Conservation (phyloP, 345 rosid species). For the Anastatica hierochuntica region DNA sequence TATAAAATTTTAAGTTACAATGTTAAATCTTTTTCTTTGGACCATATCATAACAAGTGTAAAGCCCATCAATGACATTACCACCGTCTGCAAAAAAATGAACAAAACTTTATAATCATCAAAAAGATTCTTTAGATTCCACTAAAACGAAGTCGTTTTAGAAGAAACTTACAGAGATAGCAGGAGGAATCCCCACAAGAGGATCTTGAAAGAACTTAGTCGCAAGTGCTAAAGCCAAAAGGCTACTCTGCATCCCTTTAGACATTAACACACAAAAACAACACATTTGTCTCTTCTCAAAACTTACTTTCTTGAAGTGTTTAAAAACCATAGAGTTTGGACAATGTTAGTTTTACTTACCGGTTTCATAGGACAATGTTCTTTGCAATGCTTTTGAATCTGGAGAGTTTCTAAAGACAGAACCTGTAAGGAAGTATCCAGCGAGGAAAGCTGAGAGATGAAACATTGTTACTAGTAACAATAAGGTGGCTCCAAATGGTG, state of each 20-base stretch:
- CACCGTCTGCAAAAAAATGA: constrained; percentile 65
- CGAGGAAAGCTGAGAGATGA: background rate
- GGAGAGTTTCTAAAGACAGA: background rate
- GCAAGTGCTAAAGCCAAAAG: background rate
- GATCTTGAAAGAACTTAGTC: background rate
- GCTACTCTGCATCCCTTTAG: background rate
- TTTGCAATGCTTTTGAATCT: background rate
- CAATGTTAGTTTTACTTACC: background rate
- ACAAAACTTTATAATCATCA: no score
- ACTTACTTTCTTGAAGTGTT: no score
- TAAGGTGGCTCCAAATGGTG: background rate
- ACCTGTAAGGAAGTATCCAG: background rate
- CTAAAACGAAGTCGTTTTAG: background rate
- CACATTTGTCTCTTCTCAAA: no score
- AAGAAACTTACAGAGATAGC: background rate
- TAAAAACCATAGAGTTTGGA: no score
- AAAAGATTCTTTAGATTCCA: no score
- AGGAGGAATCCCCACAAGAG: background rate
- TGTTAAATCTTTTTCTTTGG: constrained; percentile 28
- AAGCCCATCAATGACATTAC: constrained; percentile 96
- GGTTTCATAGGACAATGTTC: background rate
- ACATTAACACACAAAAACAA: no score
- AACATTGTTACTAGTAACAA: background rate
- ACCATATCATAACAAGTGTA: constrained; percentile 76
- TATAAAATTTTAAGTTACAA: background rate